Percentiles rank a stretch among this genome's conserved stretches.
These are phyloP conservation scores for Colletotrichum orbiculare DNA, from an alignment of 2,329 filamentous ascomycete species.

Conservation along the genomic window DNA sequence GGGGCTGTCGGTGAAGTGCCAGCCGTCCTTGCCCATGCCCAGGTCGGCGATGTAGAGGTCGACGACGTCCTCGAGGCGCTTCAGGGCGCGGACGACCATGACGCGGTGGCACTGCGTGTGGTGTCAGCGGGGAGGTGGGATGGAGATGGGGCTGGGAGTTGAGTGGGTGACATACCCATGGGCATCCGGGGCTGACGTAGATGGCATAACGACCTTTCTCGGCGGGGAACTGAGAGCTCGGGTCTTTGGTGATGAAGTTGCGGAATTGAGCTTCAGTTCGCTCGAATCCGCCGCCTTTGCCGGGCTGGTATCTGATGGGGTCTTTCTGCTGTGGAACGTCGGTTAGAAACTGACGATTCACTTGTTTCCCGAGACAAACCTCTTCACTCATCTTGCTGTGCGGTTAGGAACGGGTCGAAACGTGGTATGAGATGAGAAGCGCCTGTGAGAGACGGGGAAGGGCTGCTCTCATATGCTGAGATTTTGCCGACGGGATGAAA, in stretches of 20 bases:
- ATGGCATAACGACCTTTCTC: constrained; percentile 71
- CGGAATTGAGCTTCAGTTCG: constrained; percentile 67
- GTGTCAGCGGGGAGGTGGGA: not conserved
- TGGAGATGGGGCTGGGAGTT: not conserved
- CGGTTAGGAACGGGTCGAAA: not conserved
- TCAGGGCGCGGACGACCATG: constrained; percentile 77
- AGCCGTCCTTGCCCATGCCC: constrained; percentile 68
- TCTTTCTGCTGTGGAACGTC: constrained; percentile 10
- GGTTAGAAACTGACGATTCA: too few relatives aligned
- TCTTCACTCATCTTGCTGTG: constrained; percentile 17
- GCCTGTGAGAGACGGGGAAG: not conserved
- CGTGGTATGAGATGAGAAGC: not conserved
- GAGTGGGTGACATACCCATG: constrained; percentile 61
- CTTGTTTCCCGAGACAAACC: not conserved
- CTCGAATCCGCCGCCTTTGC: constrained; percentile 61
- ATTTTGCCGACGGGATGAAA: not conserved
- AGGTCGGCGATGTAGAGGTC: constrained; percentile 76
- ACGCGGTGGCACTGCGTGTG: constrained; percentile 72
- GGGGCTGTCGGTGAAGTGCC: constrained; percentile 56
- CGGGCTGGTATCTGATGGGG: constrained; percentile 19
- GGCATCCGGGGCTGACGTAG: constrained; percentile 70
- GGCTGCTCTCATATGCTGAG: not conserved
- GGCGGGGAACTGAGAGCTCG: constrained; percentile 64
- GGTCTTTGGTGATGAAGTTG: constrained; percentile 62
- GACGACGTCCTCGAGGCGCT: constrained; percentile 78